Conservation (phyloP, 139 green algal species). For the Zygnema circumcarinatum region DNA sequence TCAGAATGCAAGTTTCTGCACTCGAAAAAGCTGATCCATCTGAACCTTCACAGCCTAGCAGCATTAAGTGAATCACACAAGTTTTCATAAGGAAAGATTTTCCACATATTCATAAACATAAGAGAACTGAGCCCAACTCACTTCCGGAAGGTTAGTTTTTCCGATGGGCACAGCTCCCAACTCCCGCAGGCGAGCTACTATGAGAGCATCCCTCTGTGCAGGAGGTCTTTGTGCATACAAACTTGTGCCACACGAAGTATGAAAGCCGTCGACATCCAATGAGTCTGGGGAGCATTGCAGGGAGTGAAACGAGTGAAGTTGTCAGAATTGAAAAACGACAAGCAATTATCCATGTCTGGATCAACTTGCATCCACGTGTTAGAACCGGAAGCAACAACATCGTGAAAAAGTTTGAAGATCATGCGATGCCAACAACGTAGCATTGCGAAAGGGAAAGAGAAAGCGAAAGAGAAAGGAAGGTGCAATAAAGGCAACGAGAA, state of each 20-base stretch:
- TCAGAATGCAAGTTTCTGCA: too few species aligned
- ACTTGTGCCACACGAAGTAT: background rate
- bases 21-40: too few species aligned
- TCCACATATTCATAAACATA: too few species aligned
- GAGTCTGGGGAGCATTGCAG: background rate
- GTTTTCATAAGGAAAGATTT: too few species aligned
- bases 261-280: background rate
- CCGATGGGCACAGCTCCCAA: constrained; percentile 22
- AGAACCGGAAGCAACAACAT: background rate
- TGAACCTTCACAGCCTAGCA: too few species aligned
- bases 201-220: constrained; percentile 1
- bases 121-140: background rate
- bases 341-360: background rate
- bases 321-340: background rate
- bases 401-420: background rate
- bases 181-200: background rate
- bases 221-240: background rate
- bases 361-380: background rate
- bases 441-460: too few species aligned
- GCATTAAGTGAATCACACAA: too few species aligned
- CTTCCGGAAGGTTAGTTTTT: constrained; percentile 14
- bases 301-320: background rate
- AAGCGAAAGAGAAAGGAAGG: too few species aligned
- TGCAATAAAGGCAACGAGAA: too few species aligned
- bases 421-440: too few species aligned